Evolutionary conservation across 108 stramenopile genomes (phyloP).

Genomic region (Aureococcus anophagefferens): DNA sequence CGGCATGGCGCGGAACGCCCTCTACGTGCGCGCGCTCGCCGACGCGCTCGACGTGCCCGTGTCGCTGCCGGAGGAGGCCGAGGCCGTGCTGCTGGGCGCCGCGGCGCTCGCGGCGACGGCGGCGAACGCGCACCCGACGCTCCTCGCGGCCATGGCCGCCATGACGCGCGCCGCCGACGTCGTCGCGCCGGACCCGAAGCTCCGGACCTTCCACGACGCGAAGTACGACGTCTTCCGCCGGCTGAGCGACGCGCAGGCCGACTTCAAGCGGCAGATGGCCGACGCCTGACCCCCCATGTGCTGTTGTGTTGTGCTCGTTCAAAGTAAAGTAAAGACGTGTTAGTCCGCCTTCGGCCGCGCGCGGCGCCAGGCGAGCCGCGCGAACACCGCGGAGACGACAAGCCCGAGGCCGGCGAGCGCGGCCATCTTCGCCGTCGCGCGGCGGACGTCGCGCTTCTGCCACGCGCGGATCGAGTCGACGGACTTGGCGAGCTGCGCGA

Average conservation of each 20-base stretch:
- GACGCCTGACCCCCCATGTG: background rate
- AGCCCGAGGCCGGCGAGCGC: too few species aligned
- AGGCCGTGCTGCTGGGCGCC: conserved; percentile 11
- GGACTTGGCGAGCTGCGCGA: background rate
- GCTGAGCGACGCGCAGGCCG: background rate
- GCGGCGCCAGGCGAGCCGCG: too few species aligned
- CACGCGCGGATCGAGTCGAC: background rate
- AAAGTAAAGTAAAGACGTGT: too few species aligned
- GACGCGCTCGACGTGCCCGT: conserved; percentile 9
- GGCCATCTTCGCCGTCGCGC: background rate
- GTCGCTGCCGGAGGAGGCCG: background rate
- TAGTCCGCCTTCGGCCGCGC: too few species aligned
- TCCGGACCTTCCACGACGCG: conserved; percentile 1
- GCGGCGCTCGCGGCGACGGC: conserved; percentile 3
- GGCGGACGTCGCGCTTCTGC: background rate
- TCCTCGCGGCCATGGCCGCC: background rate
- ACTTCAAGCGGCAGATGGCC: background rate
- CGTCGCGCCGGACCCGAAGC: background rate
- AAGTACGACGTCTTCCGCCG: background rate
- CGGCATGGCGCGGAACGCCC: conserved; percentile 2
- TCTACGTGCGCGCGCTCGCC: conserved; percentile 4
- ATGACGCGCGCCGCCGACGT: background rate
- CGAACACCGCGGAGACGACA: too few species aligned
- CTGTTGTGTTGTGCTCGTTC: too few species aligned
- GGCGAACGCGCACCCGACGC: background rate